Evolutionary conservation across 768 basidiomycete species (phyloP), one percentile per base, ranked within the genome.

Genomic region (Amanita fuliginea): DNA sequence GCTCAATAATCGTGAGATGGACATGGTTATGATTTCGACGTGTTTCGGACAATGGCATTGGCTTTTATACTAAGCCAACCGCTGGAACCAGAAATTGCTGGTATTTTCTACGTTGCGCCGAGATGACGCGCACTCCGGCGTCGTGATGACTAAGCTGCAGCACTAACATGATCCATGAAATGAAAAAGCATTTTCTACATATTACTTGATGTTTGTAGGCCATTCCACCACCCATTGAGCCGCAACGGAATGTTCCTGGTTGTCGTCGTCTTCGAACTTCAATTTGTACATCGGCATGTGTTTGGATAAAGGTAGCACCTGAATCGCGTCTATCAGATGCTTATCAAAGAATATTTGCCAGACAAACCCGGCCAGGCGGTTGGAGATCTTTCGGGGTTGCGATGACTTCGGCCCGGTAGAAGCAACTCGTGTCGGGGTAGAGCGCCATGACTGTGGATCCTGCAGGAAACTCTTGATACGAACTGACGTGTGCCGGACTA

Each of bases 381-480:
- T 67, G 67, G 47, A 68, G 59, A 44, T 71, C 65, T 53, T 64
- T 69, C 7, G 86, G 87, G 8, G 78, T 76, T n/a, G 78, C 72
- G 41, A 88, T 72, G 5, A 92, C 87, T 58, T 88, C 84, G 6
- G 89, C 89, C 22, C 85, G 83, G 59, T 92, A 92, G 69, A 92
- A 92, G 61, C 86, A 89, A 56, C 86, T 91, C 0, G 89, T 92
- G 59, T 92, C 89, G 0, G 89, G 89, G 64, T 90, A 92, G n/a
- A 91, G 68, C 1, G 86, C 89, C 76, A 92, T 77, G 8, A 92
- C 89, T 0, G 74, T 84, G 18, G 83, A 79, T 3, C 86, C 81
- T 0, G 75, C 66, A 19, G 75, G 66, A 60, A 88, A 92, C 54
- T 81, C 81, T 40, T 78, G 84, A 60, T 88, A 87, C 3, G 78